Evolutionary conservation across 176 grass and related monocot species (phyloP), one percentile per base, ranked within the genome.

Genomic region (Carex kokanica): DNA sequence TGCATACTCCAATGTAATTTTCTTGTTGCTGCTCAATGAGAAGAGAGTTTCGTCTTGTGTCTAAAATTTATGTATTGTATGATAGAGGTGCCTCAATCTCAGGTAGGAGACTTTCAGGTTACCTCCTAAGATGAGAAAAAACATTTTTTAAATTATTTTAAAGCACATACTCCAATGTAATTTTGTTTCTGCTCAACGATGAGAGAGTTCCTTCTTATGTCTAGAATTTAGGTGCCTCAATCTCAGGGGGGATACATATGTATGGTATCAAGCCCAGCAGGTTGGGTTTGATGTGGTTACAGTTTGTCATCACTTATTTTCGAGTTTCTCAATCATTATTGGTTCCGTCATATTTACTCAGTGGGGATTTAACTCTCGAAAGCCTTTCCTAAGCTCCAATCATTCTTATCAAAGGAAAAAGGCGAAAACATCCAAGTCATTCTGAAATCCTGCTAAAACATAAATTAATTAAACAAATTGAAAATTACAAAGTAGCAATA

Each of bases 31-130:
- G 23, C 54, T 24, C 21, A 12, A 67, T 67, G 53, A 56, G 53
- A 14, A 53, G 15, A 56, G 53, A 56, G 53, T 56, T 56, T 17
- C 53, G 0, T 56, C 53, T 56, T 56, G 4, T 56, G 9, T 56
- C 15, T 56, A 56, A 17, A 56, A 56, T 56, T 56, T 56, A 17
- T 17, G 15, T 15, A 56, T 56, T 56, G 53, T 56, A 56, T 56
- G 53, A 56, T 56, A 9, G 43, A 43, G 43, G 8, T 73, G 41
- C n/a, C 41, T 71, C 2, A 71, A 41, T 51, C 13, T 73, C 0
- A 9, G 38, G 41, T 49, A 73, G 69, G 36, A 73, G 95, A 74
- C 95, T 98, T 88, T 98, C 95, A 98, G 95, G 92, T 94, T 82
- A 72, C 9, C 78, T 23, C 9, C 1, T 62, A 49, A 49, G 41